Evolutionary conservation across 176 grass and related monocot species (phyloP).

Genomic region (Chrysopogon serrulatus): DNA sequence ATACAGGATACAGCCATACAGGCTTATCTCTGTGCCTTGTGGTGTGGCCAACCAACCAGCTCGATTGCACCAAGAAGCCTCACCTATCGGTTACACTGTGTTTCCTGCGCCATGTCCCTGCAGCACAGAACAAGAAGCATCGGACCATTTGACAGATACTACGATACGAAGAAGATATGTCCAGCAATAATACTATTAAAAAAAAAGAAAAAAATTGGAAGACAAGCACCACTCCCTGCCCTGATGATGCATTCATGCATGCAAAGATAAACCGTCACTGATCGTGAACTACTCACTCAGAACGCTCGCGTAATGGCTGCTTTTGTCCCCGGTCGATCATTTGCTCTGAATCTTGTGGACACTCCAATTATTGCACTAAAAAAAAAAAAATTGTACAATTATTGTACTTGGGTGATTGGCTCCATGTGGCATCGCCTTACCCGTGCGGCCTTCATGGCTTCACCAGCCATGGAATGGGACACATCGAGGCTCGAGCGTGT

Average conservation of each 20-base stretch:
- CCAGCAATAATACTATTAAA: slow-evolving; percentile 10
- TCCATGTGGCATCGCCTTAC: slow-evolving; percentile 10
- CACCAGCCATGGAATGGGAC: not conserved
- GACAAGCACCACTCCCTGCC: not conserved
- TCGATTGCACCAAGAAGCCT: not conserved
- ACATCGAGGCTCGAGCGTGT: not conserved
- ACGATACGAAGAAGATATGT: not conserved
- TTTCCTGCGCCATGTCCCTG: not conserved
- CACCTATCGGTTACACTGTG: not conserved
- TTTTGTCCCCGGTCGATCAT: not conserved
- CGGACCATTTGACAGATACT: not conserved
- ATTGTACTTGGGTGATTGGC: slow-evolving; percentile 30
- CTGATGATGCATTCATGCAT: not conserved
- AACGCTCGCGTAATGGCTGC: not conserved
- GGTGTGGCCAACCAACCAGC: not conserved
- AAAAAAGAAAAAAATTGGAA: too few relatives aligned
- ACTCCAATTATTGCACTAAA: not conserved
- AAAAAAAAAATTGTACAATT: not conserved
- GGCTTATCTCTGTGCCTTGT: slow-evolving; percentile 1
- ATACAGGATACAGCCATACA: too few relatives aligned
- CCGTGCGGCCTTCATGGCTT: slow-evolving; percentile 1
- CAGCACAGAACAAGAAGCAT: not conserved
- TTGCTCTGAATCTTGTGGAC: not conserved
- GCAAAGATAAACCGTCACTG: not conserved
- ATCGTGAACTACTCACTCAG: not conserved